Conservation (phyloP, 345 rosid genomes). For the Hibiscus tridactylites region DNA sequence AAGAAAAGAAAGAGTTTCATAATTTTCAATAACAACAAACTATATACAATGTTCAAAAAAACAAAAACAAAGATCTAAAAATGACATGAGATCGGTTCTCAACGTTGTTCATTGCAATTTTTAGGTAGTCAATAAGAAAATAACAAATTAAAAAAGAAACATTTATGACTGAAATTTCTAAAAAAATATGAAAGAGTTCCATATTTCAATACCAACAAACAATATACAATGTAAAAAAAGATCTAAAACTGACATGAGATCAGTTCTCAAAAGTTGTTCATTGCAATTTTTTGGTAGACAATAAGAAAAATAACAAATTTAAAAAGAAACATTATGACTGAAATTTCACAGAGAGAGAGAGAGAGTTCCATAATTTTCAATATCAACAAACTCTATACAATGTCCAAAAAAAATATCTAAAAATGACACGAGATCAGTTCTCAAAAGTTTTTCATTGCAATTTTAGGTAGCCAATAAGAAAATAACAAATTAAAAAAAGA, state of each 20-base stretch:
- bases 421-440: not conserved
- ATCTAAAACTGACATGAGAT: not conserved
- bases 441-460: not conserved
- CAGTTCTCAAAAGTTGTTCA: not conserved
- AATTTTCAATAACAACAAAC: not conserved
- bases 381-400: not conserved
- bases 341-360: not conserved
- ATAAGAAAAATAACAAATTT: not conserved
- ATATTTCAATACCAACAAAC: not conserved
- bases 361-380: no score
- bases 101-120: not conserved
- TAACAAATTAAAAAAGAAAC: not conserved
- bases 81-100: not conserved
- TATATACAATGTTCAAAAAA: not conserved
- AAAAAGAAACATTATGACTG: not conserved
- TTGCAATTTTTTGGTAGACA: not conserved
- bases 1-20: slow-evolving; percentile 4
- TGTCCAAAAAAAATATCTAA: not conserved
- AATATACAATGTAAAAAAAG: not conserved
- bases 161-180: not conserved
- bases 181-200: not conserved
- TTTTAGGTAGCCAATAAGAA: not conserved
- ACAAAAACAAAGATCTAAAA: not conserved
- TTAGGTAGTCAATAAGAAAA: not conserved
- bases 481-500: not conserved